A percentile compares a stretch with the other conserved stretches of the same genome.
phyloP scores from a whole-genome alignment of 352 stramenopile genomes.

The Peronosclerospora sorghi region DNA sequence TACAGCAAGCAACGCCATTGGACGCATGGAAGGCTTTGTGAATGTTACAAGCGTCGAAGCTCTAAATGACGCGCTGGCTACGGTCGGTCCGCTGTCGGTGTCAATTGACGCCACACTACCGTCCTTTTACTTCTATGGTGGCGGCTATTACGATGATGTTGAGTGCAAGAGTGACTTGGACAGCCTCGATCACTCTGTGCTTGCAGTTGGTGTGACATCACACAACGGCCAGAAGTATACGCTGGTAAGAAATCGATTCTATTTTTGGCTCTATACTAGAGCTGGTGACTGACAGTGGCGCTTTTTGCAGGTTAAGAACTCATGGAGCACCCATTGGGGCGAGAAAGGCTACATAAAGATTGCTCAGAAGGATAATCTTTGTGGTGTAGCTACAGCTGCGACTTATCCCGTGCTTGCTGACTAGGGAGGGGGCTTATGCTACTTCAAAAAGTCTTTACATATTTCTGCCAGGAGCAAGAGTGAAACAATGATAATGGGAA shows the following conservation, averaged over 20 bases:
- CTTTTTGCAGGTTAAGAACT: slow-evolving; percentile 89
- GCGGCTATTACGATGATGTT: slow-evolving; percentile 78
- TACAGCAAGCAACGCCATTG: slow-evolving; percentile 58
- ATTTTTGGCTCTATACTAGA: neutral
- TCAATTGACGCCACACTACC: slow-evolving; percentile 78
- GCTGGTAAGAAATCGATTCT: slow-evolving; percentile 31
- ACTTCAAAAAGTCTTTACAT: too few relatives aligned
- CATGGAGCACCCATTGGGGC: slow-evolving; percentile 90
- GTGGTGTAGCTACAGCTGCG: slow-evolving; percentile 86
- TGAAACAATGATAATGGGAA: neutral
- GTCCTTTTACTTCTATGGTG: slow-evolving; percentile 86
- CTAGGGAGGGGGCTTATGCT: slow-evolving; percentile 5
- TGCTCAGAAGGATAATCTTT: slow-evolving; percentile 89
- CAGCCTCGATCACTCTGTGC: slow-evolving; percentile 87
- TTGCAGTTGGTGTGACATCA: slow-evolving; percentile 85
- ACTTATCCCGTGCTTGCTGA: slow-evolving; percentile 71
- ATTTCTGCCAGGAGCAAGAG: neutral
- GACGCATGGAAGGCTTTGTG: slow-evolving; percentile 62
- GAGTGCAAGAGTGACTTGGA: slow-evolving; percentile 87
- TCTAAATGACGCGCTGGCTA: slow-evolving; percentile 74
- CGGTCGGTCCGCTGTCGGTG: slow-evolving; percentile 78
- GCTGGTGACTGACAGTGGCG: too few relatives aligned
- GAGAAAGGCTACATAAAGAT: slow-evolving; percentile 90
- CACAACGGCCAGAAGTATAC: slow-evolving; percentile 88
- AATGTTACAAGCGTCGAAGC: slow-evolving; percentile 67